A percentile compares a stretch with the other conserved stretches of the same genome.
Conservation (phyloP, 2,329 filamentous ascomycete genomes). For the Thelonectria blattea region DNA sequence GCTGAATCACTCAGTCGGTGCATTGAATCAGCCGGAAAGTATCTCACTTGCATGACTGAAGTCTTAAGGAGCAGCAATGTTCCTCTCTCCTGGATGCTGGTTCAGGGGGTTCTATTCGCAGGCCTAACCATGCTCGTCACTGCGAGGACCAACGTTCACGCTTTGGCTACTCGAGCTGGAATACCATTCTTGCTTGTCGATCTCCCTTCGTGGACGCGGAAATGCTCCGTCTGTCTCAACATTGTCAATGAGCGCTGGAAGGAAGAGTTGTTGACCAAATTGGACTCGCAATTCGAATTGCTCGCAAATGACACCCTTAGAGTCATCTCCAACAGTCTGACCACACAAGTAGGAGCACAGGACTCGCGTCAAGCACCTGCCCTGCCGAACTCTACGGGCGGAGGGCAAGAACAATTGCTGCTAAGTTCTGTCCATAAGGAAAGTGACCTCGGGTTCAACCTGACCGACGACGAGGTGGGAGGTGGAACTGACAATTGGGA, state of each 20-base stretch:
- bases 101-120: conserved; percentile 19
- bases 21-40: neutral
- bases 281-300: conserved; percentile 16
- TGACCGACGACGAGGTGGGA: no score
- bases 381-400: no score
- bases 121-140: conserved; percentile 19
- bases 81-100: conserved; percentile 17
- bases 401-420: no score
- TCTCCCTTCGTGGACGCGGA: conserved; percentile 12
- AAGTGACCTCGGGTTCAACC: no score
- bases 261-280: conserved; percentile 8
- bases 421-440: no score
- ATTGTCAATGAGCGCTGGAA: conserved; percentile 19
- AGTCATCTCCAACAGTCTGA: no score
- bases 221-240: conserved; percentile 15
- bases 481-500: neutral
- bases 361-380: neutral
- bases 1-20: conserved; percentile 1
- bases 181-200: conserved; percentile 17
- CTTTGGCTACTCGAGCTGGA: neutral
- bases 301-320: conserved; percentile 5
- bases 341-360: no score
- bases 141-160: neutral
- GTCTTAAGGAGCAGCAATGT: conserved; percentile 12
- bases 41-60: neutral